Percentiles rank a stretch among this genome's conserved stretches.
These are phyloP conservation scores for Selaginella tamariscina DNA, from an alignment of 75 land plant species.

Conservation along the genomic window DNA sequence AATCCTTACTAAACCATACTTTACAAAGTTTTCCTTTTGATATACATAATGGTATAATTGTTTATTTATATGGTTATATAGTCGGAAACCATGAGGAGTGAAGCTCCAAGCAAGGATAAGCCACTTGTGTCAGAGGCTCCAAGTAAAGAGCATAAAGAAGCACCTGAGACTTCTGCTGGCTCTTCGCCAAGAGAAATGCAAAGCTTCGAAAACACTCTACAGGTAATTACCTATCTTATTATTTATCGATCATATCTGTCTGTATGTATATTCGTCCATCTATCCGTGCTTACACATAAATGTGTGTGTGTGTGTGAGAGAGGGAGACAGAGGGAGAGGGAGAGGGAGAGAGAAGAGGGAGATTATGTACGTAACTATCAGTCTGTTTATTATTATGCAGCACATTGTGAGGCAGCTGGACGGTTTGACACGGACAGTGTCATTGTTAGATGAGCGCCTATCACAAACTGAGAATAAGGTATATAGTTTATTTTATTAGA, in stretches of 20 bases:
- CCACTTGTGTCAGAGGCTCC: no score
- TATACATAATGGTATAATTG: background rate
- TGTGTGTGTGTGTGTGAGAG: no score
- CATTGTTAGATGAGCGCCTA: conserved; percentile 23
- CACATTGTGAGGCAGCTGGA: conserved; percentile 20
- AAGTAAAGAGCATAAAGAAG: no score
- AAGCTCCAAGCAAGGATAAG: no score
- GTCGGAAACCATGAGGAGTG: no score
- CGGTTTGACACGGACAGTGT: conserved; percentile 16
- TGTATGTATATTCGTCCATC: no score
- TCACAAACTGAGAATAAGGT: conserved; percentile 24
- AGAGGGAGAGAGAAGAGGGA: background rate
- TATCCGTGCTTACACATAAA: no score
- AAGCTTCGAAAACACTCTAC: conserved; percentile 11
- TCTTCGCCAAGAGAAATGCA: background rate
- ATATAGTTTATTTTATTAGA: background rate
- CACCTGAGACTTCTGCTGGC: no score
- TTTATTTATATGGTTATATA: no score
- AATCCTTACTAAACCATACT: background rate
- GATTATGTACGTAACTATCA: background rate
- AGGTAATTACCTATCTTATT: conserved; percentile 2
- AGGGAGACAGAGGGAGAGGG: no score
- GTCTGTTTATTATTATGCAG: conserved; percentile 10
- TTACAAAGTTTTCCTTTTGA: background rate
- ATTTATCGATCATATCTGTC: no score